These are phyloP conservation scores for Puya raimondii DNA, from an alignment of 176 grass and related monocot genomes.

Conservation along the genomic window DNA sequence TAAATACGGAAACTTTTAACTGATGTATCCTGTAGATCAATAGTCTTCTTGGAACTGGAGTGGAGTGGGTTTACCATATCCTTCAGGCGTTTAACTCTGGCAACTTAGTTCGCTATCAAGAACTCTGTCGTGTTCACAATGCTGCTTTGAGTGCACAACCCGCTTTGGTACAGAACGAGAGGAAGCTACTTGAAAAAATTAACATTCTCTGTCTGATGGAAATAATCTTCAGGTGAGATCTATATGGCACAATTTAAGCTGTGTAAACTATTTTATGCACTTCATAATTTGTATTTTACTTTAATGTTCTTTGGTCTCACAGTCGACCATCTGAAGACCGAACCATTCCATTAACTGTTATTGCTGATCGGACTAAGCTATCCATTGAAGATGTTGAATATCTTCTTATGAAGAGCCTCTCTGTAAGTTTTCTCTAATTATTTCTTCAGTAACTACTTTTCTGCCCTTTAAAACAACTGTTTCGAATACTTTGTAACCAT, in stretches of 20 bases:
- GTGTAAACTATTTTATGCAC: not conserved
- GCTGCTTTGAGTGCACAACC: conserved; percentile 74
- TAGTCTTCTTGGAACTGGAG: conserved; percentile 74
- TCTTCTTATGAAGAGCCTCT: conserved; percentile 97
- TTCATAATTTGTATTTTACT: not conserved
- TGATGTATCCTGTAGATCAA: conserved; percentile 53
- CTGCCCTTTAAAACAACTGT: not conserved
- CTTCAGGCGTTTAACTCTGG: conserved; percentile 76
- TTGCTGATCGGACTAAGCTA: conserved; percentile 70
- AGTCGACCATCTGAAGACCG: conserved; percentile 79
- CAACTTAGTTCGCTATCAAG: conserved; percentile 76
- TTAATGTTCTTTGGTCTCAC: conserved; percentile 16
- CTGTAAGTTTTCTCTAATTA: conserved; percentile 40
- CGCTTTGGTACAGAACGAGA: conserved; percentile 65
- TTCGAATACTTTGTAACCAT: not conserved
- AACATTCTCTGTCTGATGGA: conserved; percentile 98
- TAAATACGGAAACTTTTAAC: not conserved
- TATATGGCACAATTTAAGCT: not conserved
- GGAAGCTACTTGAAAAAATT: conserved; percentile 84
- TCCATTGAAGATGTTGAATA: conserved; percentile 68
- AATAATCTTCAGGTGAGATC: conserved; percentile 84
- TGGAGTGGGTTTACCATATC: conserved; percentile 94
- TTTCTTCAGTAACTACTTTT: not conserved
- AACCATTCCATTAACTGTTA: conserved; percentile 67
- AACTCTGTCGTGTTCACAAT: conserved; percentile 76